Evolutionary conservation across 441 rosid genomes (phyloP), one percentile per base, ranked within the genome.

Genomic region (Arabidopsis hybrid): DNA sequence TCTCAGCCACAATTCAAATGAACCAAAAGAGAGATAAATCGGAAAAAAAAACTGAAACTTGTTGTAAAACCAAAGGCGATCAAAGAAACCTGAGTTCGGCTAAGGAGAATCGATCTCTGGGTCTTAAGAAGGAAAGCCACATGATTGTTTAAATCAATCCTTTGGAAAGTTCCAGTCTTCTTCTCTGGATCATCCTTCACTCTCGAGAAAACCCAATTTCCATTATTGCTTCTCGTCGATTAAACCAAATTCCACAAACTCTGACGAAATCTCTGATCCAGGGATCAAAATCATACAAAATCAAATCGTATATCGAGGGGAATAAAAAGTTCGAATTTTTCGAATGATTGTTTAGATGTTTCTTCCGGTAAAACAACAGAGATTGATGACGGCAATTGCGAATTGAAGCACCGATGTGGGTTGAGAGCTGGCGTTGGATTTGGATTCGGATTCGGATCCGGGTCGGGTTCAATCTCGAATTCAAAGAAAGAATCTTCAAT

Each of bases 91-190:
- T 96, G 90, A 96, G 97, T 82, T 96, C 97, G 45, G 85, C 91
- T 8, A 93, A 73, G 81, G 99, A 89, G 86, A 96, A 91, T 62
- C 98, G 97, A 88, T 93, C 93, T 87, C 97, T 85, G 72, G 98
- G 83, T 90, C 87, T 86, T 90, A 94, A 93, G 69, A 96, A 96
- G 78, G 92, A 79, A 64, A 87, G 65, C 98, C 98, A 88, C 97
- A 96, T 96, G 98, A 81, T 90, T 86, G 60, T 64, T 14, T n/a
- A 39, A 58, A 82, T 86, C 84, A 85, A 80, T 77, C 75, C 71
- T 73, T 58, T 9, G 26, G 65, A 81, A 71, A 56, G 17, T n/a
- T 74, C 66, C 38, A 76, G 49, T 60, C 76, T 63, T 60, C 72
- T 62, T 43, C 52, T 61, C 59, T 50, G 34, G 65, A 71, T 79